A percentile compares a stretch with the other conserved stretches of the same genome.
Conservation (phyloP, 164 flowering plant genomes). For the Magnolia officinalis region DNA sequence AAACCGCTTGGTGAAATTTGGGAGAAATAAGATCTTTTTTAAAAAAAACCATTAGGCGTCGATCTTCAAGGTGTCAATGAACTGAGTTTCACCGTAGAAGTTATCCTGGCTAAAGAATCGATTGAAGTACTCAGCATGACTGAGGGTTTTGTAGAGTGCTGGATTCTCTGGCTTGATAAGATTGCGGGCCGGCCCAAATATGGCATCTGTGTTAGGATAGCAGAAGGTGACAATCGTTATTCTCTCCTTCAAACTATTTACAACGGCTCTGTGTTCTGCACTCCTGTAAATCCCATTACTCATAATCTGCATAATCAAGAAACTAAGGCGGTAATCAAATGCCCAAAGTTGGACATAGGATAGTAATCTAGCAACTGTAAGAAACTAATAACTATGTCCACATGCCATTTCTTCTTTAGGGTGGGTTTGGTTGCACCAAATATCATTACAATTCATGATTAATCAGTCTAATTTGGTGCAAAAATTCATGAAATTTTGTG, state of each 20-base stretch:
- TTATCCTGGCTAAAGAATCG: background rate
- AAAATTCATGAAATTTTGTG: too few species aligned
- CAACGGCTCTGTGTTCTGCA: slow-evolving; percentile 15
- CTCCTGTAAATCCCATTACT: slow-evolving; percentile 13
- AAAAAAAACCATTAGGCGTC: background rate
- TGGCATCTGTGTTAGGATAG: slow-evolving; percentile 6
- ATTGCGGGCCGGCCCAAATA: slow-evolving; percentile 1
- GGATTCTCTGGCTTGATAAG: slow-evolving; percentile 4
- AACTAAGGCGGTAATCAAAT: background rate
- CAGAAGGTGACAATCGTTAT: slow-evolving; percentile 11
- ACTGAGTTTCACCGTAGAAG: background rate
- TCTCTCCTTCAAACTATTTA: slow-evolving; percentile 10
- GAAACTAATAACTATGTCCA: background rate
- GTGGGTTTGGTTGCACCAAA: too few species aligned
- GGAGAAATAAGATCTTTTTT: background rate
- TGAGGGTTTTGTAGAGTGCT: slow-evolving; percentile 1
- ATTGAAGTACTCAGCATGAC: background rate
- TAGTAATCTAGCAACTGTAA: background rate
- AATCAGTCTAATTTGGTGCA: too few species aligned
- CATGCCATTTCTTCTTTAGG: too few species aligned
- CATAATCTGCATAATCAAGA: slow-evolving; percentile 9
- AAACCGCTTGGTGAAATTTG: background rate
- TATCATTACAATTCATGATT: too few species aligned
- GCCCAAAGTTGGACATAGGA: too few species aligned
- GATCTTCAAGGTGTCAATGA: slow-evolving; percentile 4